phyloP scores from a whole-genome alignment of 2,329 filamentous ascomycete genomes.

The Venturia carpophila region DNA sequence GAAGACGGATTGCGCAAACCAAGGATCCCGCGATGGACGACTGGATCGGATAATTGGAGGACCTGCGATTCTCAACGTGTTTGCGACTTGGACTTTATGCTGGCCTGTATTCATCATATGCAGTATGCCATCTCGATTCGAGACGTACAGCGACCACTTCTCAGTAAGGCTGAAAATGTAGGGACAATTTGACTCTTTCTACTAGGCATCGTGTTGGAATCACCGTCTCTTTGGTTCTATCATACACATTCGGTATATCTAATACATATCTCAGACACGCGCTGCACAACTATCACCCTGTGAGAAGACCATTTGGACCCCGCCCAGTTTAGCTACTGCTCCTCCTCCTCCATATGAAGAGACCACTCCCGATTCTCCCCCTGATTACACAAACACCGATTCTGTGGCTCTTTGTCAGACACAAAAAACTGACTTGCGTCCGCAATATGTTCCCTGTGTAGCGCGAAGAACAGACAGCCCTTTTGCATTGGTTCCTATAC shows the following conservation, averaged over 20 bases:
- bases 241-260: not conserved
- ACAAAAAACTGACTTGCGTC: constrained; percentile 24
- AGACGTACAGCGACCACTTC: not conserved
- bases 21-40: constrained; percentile 38
- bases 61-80: constrained; percentile 28
- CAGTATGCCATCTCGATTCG: constrained; percentile 5
- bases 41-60: constrained; percentile 38
- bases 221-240: constrained; percentile 1
- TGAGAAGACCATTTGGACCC: not conserved
- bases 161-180: constrained; percentile 1
- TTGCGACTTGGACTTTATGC: constrained; percentile 13
- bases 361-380: constrained; percentile 35
- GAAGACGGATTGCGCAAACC: constrained; percentile 35
- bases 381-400: constrained; percentile 38
- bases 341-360: constrained; percentile 29
- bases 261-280: constrained; percentile 5
- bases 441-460: not conserved
- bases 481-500: constrained; percentile 27
- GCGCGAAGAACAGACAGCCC: constrained; percentile 25
- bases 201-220: not conserved
- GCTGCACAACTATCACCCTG: not conserved
- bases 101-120: constrained; percentile 14
- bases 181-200: not conserved
- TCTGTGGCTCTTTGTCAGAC: constrained; percentile 29
- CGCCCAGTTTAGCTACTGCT: not conserved